Evolutionary conservation across 2,329 filamentous ascomycete species (phyloP), one percentile per base, ranked within the genome.

Genomic region (Dryadomyces quercus-mongolicae): DNA sequence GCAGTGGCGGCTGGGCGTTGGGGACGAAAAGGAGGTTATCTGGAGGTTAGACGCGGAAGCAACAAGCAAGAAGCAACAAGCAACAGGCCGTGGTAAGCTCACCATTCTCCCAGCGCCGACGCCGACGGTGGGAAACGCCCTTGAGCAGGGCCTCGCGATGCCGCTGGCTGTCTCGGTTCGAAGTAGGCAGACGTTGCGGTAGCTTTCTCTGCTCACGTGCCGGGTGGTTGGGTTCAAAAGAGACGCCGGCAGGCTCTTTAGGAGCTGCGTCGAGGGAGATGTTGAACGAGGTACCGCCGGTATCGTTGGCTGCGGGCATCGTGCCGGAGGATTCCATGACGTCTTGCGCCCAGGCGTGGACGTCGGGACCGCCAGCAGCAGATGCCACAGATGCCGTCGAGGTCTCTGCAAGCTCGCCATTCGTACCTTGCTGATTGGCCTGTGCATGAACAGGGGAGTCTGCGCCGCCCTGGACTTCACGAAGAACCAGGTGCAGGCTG

Each of bases 101-200:
- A 94, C 89, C 88, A 68, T 97, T 98, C 74, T 98, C 93, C 90
- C 91, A 97, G 54, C 92, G 79, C 62, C 92, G 84, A 51, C 92
- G 78, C 63, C 92, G 84, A 40, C 92, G 80, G 62, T 82, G 92
- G 38, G 92, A 92, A 68, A 96, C 90, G 55, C 92, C 92, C 71
- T 90, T 94, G 36, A 93, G 74, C 52, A 95, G 65, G 2, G 83
- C 80, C 60, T 95, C 89, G 18, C 91, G 82, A 52, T 79, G 71
- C 54, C 71, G 70, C 67, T 75, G 67, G 60, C 76, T 80, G 58
- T 82, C 86, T 66, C 75, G 67, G 36, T 70, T 68, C 18, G 75
- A 75, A 0, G 65, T 72, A 53, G 70, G 77, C 54, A 71, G 72
- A 57, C 67, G 72, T 55, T 68, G 67, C 43, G 66, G 63, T 12